Base-by-base conservation (phyloP, 2,329 filamentous ascomycete species). In the Xylariaceae sp. region DNA sequence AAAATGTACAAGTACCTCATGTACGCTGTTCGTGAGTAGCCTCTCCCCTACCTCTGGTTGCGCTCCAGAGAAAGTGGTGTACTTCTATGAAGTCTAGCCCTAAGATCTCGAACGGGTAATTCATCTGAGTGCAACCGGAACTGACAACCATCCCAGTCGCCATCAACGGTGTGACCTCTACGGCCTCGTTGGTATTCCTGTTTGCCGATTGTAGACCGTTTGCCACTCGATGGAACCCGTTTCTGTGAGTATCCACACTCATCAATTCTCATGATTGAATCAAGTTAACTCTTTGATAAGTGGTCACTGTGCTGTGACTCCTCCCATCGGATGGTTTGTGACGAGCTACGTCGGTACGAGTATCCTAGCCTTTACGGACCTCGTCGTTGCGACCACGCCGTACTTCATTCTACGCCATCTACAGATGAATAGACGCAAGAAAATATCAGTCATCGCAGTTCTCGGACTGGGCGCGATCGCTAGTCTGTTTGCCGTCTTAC, bases 341-440 rank as follows among this genome's bases (percentile, higher is more conserved):
- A 17, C 20, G 14, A 22, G 35, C 14, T 37, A 37, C 20, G 14
- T 37, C 11, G 16, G 35, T 12, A 37, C 35, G 27, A 41, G 4
- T 27, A 50, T 58, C 5, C 55, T 57, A 14, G 56, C 58, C 3
- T 42, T 54, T 1, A 50, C 56, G 0, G 62, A 64, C 29, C 63
- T 61, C 60, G 47, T 53, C 1, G 62, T 55, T 21, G 61, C 59
- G 10, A 57, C 55, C 5, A 55, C 55, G 2, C 62, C 62, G 0
- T 61, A 62, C 42, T 64, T 64, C 40, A 55, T 64, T 3, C 39
- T 65, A 1, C 39, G 46, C 14, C 48, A 49, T 0, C 16, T 64
- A 1, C 59, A 63, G 34, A 63, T 64, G 56, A 47, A 54, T 0
- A 48, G 40, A 4, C 44, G 55, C 0, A 48, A 49, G 19, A 63